These are phyloP conservation scores for Pichia scutulata DNA, from an alignment of 805 yeast species.

Conservation along the genomic window DNA sequence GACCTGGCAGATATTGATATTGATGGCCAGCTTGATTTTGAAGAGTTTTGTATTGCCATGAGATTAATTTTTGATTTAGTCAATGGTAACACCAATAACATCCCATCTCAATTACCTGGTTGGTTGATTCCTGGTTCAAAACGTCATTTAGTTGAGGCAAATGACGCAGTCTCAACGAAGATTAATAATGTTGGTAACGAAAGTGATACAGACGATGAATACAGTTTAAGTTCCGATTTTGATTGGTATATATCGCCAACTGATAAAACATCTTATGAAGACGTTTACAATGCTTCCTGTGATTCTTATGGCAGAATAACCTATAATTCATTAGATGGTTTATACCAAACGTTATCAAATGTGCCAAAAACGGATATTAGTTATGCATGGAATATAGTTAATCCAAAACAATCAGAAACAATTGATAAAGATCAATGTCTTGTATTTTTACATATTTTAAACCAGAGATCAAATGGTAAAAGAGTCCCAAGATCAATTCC, in stretches of 20 bases:
- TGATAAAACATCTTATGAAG: slow-evolving; percentile 71
- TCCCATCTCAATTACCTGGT: slow-evolving; percentile 73
- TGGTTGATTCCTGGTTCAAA: slow-evolving; percentile 93
- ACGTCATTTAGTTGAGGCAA: slow-evolving; percentile 78
- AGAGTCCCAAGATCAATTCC: slow-evolving; percentile 94
- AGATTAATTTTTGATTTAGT: slow-evolving; percentile 86
- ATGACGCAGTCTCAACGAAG: slow-evolving; percentile 46
- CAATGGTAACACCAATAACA: slow-evolving; percentile 48
- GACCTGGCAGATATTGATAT: slow-evolving; percentile 86
- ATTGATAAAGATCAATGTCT: slow-evolving; percentile 91
- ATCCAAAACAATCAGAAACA: slow-evolving; percentile 79
- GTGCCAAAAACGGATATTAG: slow-evolving; percentile 82
- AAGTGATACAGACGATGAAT: slow-evolving; percentile 58
- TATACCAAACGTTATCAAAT: slow-evolving; percentile 59
- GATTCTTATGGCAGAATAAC: slow-evolving; percentile 76
- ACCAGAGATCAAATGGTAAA: slow-evolving; percentile 73
- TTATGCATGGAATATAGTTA: slow-evolving; percentile 91
- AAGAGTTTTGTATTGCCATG: slow-evolving; percentile 97
- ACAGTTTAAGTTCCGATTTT: slow-evolving; percentile 55
- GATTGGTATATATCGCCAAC: slow-evolving; percentile 96
- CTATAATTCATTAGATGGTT: slow-evolving; percentile 59
- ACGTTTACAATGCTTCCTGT: slow-evolving; percentile 63
- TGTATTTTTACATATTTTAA: slow-evolving; percentile 82
- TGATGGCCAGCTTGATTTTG: slow-evolving; percentile 90
- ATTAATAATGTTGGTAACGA: slow-evolving; percentile 24